These are phyloP conservation scores for Lentinula novae-zelandiae DNA, from an alignment of 1,284 basidiomycete genomes.

Conservation along the genomic window DNA sequence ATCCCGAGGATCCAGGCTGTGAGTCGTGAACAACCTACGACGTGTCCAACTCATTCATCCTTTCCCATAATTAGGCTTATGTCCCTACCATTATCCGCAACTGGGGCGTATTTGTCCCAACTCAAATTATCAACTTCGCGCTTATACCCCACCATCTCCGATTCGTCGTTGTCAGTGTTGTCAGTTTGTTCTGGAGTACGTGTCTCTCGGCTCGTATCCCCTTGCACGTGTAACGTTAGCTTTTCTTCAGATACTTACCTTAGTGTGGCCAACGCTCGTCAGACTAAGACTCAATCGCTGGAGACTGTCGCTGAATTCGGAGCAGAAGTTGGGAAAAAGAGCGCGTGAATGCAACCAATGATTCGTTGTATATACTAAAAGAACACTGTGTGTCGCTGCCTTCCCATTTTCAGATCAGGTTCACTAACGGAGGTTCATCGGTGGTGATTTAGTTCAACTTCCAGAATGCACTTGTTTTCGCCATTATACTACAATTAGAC, in stretches of 20 bases:
- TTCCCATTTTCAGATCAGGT: background rate
- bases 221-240: background rate
- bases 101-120: slow-evolving; percentile 78
- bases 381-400: background rate
- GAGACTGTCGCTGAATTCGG: background rate
- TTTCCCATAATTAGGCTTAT: slow-evolving; percentile 46
- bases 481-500: background rate
- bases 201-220: slow-evolving; percentile 15
- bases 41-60: background rate
- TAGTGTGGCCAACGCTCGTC: slow-evolving; percentile 14
- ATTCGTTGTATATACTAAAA: background rate
- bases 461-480: background rate
- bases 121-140: slow-evolving; percentile 80
- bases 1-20: slow-evolving; percentile 53
- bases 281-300: background rate
- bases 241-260: slow-evolving; percentile 15
- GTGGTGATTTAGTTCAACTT: background rate
- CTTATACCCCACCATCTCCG: slow-evolving; percentile 77
- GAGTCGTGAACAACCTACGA: slow-evolving; percentile 18
- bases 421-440: background rate
- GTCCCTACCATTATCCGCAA: slow-evolving; percentile 68
- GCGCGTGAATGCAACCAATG: background rate
- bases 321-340: background rate
- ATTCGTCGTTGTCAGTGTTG: slow-evolving; percentile 73
- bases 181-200: slow-evolving; percentile 86